A percentile compares a stretch with the other conserved stretches of the same genome.
Evolutionary conservation across 2,329 filamentous ascomycete species (phyloP).

Genomic region (Trichoderma koningii): DNA sequence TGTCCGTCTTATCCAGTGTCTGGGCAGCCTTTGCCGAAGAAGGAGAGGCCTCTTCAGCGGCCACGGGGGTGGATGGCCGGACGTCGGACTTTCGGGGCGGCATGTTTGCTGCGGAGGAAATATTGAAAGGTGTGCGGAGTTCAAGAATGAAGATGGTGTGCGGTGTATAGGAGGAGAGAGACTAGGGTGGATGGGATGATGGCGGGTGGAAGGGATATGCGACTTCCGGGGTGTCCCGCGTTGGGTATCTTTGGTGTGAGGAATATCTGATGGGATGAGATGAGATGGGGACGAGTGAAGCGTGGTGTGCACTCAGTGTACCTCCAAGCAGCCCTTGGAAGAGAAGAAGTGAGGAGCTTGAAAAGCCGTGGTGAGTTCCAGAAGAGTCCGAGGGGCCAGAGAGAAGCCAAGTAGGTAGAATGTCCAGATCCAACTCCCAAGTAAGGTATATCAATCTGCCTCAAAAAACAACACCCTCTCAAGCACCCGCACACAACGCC

Average conservation of each 20-base stretch:
- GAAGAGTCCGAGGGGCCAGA: not conserved
- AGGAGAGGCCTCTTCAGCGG: constrained; percentile 32
- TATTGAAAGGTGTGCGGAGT: not conserved
- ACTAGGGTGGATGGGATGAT: not conserved
- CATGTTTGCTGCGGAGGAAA: no score
- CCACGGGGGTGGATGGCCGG: constrained; percentile 28
- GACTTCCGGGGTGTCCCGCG: no score
- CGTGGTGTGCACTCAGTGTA: no score
- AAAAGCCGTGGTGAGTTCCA: not conserved
- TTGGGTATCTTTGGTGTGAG: no score
- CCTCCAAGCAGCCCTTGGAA: not conserved
- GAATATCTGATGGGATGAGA: no score
- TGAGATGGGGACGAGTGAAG: no score
- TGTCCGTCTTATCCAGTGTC: constrained; percentile 39
- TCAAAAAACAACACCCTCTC: not conserved
- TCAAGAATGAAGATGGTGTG: not conserved
- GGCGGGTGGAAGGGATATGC: no score
- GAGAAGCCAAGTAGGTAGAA: not conserved
- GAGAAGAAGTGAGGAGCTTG: not conserved
- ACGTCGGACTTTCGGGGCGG: constrained; percentile 58
- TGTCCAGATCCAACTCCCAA: not conserved
- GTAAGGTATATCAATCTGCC: not conserved
- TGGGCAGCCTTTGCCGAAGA: constrained; percentile 33
- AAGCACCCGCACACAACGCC: not conserved
- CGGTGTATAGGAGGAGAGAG: not conserved